Percentiles rank a stretch among this genome's conserved stretches.
phyloP scores from a whole-genome alignment of 805 yeast genomes.

The Candida railenensis region DNA sequence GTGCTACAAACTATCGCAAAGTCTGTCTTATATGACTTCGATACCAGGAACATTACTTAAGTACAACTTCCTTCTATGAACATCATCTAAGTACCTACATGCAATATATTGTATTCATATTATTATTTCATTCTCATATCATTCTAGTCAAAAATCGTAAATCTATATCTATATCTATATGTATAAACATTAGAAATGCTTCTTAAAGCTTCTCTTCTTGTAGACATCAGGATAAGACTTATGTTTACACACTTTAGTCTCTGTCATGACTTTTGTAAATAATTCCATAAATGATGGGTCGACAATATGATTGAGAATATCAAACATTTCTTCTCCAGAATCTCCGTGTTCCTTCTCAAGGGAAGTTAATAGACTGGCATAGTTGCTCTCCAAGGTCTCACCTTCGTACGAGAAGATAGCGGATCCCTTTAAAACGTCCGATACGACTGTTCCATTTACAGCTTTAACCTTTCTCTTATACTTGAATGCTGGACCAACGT shows the following conservation, averaged over 20 bases:
- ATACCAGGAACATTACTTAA: too few relatives aligned
- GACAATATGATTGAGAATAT: not conserved
- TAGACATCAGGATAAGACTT: not conserved
- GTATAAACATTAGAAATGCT: not conserved
- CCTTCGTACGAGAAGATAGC: not conserved
- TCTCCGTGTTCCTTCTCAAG: not conserved
- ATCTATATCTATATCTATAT: not conserved
- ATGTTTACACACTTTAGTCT: not conserved
- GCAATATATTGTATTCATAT: too few relatives aligned
- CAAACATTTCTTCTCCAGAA: not conserved
- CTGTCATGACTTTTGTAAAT: not conserved
- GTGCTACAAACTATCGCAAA: too few relatives aligned
- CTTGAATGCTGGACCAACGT: constrained; percentile 15
- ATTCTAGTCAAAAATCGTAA: too few relatives aligned
- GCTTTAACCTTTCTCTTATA: constrained; percentile 27
- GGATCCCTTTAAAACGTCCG: constrained; percentile 3
- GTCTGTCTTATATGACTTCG: too few relatives aligned
- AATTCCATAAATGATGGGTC: not conserved
- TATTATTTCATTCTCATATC: too few relatives aligned
- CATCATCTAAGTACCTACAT: too few relatives aligned
- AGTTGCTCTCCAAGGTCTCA: not conserved
- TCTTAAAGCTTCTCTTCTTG: not conserved
- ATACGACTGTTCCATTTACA: constrained; percentile 21
- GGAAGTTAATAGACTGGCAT: not conserved
- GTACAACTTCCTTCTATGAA: too few relatives aligned